Evolutionary conservation across 2,329 filamentous ascomycete species (phyloP).

Genomic region (Colletotrichum incanum): DNA sequence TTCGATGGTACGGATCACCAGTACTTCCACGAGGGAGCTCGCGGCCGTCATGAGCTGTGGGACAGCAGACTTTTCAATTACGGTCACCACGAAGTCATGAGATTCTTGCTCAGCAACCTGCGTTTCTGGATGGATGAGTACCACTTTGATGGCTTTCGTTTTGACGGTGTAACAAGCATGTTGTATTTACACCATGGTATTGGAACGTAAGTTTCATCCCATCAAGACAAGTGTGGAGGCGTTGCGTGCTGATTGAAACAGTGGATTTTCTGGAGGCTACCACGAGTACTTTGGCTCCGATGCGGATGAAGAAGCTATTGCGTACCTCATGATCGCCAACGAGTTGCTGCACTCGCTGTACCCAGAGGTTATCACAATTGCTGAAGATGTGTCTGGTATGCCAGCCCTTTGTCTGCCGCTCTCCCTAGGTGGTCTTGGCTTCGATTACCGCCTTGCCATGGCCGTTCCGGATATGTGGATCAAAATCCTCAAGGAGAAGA

Average conservation of each 20-base stretch:
- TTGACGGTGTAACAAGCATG: constrained; percentile 99
- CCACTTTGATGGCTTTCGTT: constrained; percentile 95
- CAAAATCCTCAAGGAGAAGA: constrained; percentile 95
- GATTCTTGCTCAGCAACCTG: constrained; percentile 96
- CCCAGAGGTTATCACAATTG: constrained; percentile 89
- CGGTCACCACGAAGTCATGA: constrained; percentile 91
- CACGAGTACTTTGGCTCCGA: constrained; percentile 95
- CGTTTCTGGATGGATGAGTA: constrained; percentile 99
- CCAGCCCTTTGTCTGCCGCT: constrained; percentile 92
- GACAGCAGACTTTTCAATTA: constrained; percentile 99
- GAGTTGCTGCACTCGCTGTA: constrained; percentile 95
- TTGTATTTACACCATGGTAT: constrained; percentile 96
- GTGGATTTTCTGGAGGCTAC: constrained; percentile 96
- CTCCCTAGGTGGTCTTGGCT: constrained; percentile 90
- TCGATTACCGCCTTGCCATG: constrained; percentile 98
- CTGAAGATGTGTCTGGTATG: constrained; percentile 99
- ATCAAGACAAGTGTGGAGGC: neutral
- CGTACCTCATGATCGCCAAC: constrained; percentile 96
- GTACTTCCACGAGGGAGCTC: constrained; percentile 92
- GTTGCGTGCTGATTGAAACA: constrained; percentile 56
- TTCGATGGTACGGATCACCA: constrained; percentile 96
- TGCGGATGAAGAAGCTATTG: constrained; percentile 94
- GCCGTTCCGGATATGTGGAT: constrained; percentile 99
- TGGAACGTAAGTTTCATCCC: constrained; percentile 79
- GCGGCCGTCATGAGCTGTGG: constrained; percentile 93